Evolutionary conservation across 1,284 basidiomycete species (phyloP).

Genomic region (Cutaneotrichosporon spelunceum): DNA sequence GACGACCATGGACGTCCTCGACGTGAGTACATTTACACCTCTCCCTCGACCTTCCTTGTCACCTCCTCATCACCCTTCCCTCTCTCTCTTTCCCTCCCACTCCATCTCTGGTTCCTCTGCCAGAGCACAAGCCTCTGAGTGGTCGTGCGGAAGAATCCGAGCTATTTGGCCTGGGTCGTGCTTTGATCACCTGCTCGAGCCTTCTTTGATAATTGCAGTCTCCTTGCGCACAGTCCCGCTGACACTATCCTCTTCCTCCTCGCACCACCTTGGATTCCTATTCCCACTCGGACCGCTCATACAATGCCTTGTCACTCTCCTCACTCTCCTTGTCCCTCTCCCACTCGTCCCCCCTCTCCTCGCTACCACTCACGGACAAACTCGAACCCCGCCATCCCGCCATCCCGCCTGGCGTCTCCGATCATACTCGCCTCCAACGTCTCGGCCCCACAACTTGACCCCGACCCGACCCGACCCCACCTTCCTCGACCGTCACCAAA

Average conservation of each 20-base stretch:
- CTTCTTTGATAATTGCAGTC: not conserved
- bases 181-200: not conserved
- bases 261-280: not conserved
- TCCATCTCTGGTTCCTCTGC: not conserved
- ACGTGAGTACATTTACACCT: constrained; percentile 27
- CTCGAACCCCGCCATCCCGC: not conserved
- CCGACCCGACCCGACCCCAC: not conserved
- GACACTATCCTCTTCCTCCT: not conserved
- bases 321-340: not conserved
- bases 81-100: constrained; percentile 1
- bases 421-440: constrained; percentile 3
- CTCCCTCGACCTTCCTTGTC: not conserved
- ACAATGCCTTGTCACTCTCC: not conserved
- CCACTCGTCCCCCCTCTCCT: not conserved
- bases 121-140: not conserved
- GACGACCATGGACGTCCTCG: constrained; percentile 34
- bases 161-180: not conserved
- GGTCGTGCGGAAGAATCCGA: not conserved
- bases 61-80: not conserved
- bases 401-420: constrained; percentile 7
- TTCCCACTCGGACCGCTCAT: not conserved
- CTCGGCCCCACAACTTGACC: not conserved
- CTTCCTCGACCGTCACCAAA: constrained; percentile 1
- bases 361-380: not conserved
- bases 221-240: not conserved